A percentile compares a stretch with the other conserved stretches of the same genome.
phyloP scores from a whole-genome alignment of 257 asterid genomes.

The Scutellaria galericulata region DNA sequence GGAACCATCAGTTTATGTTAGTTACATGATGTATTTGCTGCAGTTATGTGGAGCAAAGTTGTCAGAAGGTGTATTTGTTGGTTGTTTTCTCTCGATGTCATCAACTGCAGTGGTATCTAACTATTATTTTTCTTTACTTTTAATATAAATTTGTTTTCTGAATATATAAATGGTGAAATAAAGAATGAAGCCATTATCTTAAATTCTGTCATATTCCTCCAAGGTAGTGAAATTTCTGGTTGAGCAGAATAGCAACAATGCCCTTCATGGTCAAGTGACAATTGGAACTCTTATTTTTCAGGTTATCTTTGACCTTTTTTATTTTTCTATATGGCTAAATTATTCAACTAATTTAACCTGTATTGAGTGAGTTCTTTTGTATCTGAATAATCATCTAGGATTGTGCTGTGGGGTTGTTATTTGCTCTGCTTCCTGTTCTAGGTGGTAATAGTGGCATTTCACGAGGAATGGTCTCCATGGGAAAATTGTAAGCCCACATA shows the following conservation, averaged over 20 bases:
- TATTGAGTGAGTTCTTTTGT: conserved; percentile 21
- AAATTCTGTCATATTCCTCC: conserved; percentile 33
- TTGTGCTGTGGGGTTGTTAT: conserved; percentile 93
- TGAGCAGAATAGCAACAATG: conserved; percentile 69
- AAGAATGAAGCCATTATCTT: conserved; percentile 18
- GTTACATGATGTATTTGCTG: conserved; percentile 35
- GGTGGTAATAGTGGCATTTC: conserved; percentile 89
- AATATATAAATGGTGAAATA: conserved; percentile 11
- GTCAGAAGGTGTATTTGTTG: conserved; percentile 92
- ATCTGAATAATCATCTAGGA: conserved; percentile 56
- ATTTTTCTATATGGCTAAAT: conserved; percentile 16
- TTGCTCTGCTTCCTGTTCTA: conserved; percentile 91
- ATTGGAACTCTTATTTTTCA: conserved; percentile 96
- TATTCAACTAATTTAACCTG: conserved; percentile 1
- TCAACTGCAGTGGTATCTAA: conserved; percentile 89
- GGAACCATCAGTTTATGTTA: conserved; percentile 25
- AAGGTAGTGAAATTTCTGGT: conserved; percentile 92
- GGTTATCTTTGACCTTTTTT: conserved; percentile 46
- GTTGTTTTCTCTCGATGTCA: conserved; percentile 96
- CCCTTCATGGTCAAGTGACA: conserved; percentile 95
- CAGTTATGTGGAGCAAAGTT: conserved; percentile 90
- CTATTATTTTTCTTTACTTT: conserved; percentile 18
- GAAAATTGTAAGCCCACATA: conserved; percentile 67
- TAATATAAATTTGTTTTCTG: not conserved
- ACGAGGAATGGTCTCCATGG: conserved; percentile 88